phyloP scores from a whole-genome alignment of 108 stramenopile genomes.

The Nitzschia putrida region DNA sequence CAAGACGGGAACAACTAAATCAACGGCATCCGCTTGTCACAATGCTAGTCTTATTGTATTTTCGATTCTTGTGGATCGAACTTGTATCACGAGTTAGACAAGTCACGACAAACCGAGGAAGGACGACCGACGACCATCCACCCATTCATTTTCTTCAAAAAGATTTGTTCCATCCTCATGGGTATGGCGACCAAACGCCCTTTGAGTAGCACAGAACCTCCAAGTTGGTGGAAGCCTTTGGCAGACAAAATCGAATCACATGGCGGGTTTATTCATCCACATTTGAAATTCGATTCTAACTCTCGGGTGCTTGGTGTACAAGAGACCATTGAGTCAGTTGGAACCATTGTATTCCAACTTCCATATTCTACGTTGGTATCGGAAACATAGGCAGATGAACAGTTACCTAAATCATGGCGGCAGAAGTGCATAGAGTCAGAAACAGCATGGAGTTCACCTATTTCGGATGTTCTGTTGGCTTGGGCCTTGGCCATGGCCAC shows the following conservation, averaged over 20 bases:
- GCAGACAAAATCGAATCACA: slow-evolving; percentile 15
- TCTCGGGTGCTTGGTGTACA: background rate
- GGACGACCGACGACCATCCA: too few species aligned
- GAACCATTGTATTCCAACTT: background rate
- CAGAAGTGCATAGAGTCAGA: background rate
- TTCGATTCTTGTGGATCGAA: too few species aligned
- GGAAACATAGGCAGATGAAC: background rate
- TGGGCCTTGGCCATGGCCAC: slow-evolving; percentile 6
- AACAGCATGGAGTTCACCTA: background rate
- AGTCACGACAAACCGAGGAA: too few species aligned
- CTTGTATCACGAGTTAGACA: too few species aligned
- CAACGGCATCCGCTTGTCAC: too few species aligned
- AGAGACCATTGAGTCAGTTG: background rate
- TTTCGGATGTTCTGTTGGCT: slow-evolving; percentile 7
- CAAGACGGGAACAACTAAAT: too few species aligned
- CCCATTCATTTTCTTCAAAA: too few species aligned
- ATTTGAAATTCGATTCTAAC: slow-evolving; percentile 2
- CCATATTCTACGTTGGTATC: slow-evolving; percentile 11
- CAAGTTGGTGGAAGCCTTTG: slow-evolving; percentile 25
- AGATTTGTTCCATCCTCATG: too few species aligned
- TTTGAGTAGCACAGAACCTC: background rate
- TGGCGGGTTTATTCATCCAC: slow-evolving; percentile 26
- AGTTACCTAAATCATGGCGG: background rate
- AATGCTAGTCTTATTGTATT: too few species aligned
- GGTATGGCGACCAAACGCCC: too few species aligned